These are phyloP conservation scores for Lophiotrema nucula DNA, from an alignment of 495 filamentous ascomycete genomes.

Conservation along the genomic window DNA sequence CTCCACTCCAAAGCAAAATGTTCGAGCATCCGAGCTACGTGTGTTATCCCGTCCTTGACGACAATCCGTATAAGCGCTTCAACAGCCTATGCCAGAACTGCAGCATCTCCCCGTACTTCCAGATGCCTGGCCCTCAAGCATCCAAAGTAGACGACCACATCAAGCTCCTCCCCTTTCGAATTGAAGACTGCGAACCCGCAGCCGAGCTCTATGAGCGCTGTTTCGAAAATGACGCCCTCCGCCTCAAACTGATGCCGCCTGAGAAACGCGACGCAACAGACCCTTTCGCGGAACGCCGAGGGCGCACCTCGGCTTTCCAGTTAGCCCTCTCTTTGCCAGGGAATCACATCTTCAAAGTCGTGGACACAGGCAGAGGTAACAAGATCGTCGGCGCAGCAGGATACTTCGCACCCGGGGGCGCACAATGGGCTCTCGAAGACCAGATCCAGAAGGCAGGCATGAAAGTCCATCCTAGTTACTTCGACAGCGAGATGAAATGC, in stretches of 20 bases:
- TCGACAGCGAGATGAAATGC: neutral
- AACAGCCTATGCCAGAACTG: neutral
- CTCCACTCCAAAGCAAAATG: too few relatives aligned
- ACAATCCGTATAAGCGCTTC: neutral
- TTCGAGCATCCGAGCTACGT: too few relatives aligned
- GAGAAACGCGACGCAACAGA: neutral
- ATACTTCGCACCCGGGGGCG: constrained; percentile 10
- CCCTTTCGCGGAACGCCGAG: constrained; percentile 1
- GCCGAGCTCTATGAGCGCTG: constrained; percentile 27
- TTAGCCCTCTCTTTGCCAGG: neutral
- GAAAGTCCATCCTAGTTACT: neutral
- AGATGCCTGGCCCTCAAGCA: neutral
- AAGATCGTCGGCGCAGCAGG: constrained; percentile 35
- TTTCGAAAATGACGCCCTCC: constrained; percentile 40
- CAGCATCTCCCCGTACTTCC: neutral
- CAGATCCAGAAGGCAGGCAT: neutral
- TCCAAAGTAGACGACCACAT: neutral
- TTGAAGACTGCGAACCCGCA: too few relatives aligned
- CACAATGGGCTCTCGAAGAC: neutral
- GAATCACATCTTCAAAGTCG: neutral
- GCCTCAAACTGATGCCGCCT: constrained; percentile 38
- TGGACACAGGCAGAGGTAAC: constrained; percentile 26
- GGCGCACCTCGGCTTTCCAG: neutral
- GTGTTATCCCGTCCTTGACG: neutral
- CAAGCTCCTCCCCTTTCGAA: neutral